Base-by-base conservation (phyloP, 805 yeast species). In the Wickerhamiella shivajii region DNA sequence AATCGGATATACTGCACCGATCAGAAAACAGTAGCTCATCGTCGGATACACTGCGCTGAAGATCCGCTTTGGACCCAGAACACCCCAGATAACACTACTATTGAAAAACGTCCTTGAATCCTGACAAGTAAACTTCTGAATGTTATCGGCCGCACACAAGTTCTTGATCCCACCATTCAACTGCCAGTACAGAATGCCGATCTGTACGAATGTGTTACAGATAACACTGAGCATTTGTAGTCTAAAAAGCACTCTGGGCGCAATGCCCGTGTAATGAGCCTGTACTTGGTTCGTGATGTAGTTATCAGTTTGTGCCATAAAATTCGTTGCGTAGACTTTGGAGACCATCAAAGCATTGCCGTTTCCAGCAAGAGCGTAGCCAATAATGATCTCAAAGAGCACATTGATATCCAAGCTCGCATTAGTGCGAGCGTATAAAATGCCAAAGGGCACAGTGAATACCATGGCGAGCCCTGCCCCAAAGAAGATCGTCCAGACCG, bases 221-320 rank as follows among this genome's bases (percentile, higher is more conserved):
- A 46, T 29, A 16, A 50, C 45, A 5, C 50, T 59, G 26, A 52
- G 44, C 35, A 59, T 44, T 43, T 53, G 69, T 23, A 57, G 64
- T 44, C 70, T 58, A 56, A 71, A 72, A 20, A 70, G 51, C 0
- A 77, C 66, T 44, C 67, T 56, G 9, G 78, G 78, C 2, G 77
- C 71, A 16, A 72, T 54, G 40, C 69, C 70, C 16, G 67, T 52
- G 46, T 72, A 72, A 50, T 71, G 78, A 0, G 66, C 73, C 55
- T 61, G 52, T 44, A 69, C 69, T 40, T 53, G 55, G 45, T 69
- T 69, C 48, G 66, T 66, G 33, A 71, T 65, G 50, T 66, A 72
- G 47, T 59, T 64, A 39, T 72, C 69, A 9, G 78, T 77, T 53
- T 73, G 78, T 24, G 67, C 65, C 46, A 69, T 74, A 39, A 72